Conservation (phyloP, 768 basidiomycete species). For the Leucocoprinus sp. region DNA sequence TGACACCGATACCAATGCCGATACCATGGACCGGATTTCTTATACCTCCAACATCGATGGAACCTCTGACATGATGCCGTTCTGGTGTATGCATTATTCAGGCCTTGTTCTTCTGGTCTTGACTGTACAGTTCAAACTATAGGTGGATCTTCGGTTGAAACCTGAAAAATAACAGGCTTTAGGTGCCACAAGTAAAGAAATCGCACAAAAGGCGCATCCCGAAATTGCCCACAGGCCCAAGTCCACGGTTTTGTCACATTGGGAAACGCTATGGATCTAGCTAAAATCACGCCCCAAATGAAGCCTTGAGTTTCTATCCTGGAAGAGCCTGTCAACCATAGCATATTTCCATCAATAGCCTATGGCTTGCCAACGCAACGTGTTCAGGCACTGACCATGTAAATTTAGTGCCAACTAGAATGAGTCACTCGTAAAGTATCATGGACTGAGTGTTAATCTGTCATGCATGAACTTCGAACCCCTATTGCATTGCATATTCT, state of each 20-base stretch:
- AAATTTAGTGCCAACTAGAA: background rate
- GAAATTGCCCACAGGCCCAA: background rate
- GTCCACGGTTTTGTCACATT: background rate
- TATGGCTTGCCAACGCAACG: background rate
- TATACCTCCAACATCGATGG: no score
- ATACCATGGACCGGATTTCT: no score
- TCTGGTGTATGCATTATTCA: background rate
- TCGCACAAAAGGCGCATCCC: background rate
- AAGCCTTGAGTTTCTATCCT: conserved; percentile 1
- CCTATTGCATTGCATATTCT: no score
- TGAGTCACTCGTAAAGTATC: background rate
- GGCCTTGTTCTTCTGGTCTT: background rate
- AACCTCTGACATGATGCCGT: no score
- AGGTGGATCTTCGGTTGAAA: background rate
- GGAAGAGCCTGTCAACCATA: background rate
- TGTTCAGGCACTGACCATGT: background rate
- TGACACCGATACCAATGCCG: no score
- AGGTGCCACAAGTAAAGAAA: background rate
- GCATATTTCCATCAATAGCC: background rate
- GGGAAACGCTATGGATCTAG: background rate
- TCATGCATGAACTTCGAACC: no score
- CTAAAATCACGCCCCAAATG: background rate
- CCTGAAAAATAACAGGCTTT: background rate
- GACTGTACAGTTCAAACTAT: no score
- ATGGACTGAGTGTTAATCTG: background rate